These are phyloP conservation scores for Calonectria honghensis DNA, from an alignment of 2,329 filamentous ascomycete genomes.

Conservation along the genomic window DNA sequence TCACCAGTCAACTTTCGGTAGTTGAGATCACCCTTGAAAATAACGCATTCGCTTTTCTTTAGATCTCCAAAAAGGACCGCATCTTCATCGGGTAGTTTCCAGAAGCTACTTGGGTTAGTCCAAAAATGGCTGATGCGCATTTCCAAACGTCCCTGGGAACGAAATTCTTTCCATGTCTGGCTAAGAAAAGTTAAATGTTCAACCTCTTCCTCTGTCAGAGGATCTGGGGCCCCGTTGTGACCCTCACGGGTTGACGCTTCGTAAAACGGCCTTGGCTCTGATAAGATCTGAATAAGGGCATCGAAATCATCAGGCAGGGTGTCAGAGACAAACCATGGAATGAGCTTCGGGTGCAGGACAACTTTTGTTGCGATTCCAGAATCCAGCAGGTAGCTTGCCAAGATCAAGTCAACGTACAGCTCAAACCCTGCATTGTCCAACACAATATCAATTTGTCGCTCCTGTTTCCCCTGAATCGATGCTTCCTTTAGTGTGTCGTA, in stretches of 20 bases:
- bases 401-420: slow-evolving; percentile 17
- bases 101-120: slow-evolving; percentile 11
- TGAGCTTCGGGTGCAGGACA: background rate
- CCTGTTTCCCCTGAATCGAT: background rate
- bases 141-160: background rate
- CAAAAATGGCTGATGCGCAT: background rate
- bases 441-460: background rate
- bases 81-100: background rate
- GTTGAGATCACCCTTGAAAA: slow-evolving; percentile 14
- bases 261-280: slow-evolving; percentile 9
- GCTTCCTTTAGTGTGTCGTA: background rate
- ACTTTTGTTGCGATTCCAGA: background rate
- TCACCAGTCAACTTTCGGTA: slow-evolving; percentile 10
- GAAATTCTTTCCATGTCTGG: background rate
- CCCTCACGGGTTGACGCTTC: background rate
- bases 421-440: slow-evolving; percentile 11
- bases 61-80: background rate
- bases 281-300: background rate
- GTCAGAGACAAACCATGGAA: slow-evolving; percentile 18
- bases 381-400: background rate
- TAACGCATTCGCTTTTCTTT: slow-evolving; percentile 4
- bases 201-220: background rate
- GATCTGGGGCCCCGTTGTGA: background rate
- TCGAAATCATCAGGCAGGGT: background rate
- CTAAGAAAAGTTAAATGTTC: background rate